A percentile compares a stretch with the other conserved stretches of the same genome.
Evolutionary conservation across 495 filamentous ascomycete species (phyloP).

Genomic region (Hypoxylon lienhwacheense): DNA sequence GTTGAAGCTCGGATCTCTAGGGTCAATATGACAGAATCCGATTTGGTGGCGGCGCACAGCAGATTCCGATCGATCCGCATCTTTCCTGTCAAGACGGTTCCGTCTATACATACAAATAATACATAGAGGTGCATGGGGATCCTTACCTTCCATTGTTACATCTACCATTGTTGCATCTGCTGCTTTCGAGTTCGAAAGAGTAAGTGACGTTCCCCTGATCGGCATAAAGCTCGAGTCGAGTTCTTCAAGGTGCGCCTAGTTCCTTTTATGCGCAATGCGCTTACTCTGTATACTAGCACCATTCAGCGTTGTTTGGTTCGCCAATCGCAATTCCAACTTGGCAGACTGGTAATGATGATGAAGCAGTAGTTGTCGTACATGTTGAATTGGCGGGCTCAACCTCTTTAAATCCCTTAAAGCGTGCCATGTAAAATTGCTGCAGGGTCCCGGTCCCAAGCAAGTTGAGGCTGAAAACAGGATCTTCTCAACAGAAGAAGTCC

Average conservation of each 20-base stretch:
- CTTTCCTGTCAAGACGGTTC: conserved; percentile 21
- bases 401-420: background rate
- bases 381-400: background rate
- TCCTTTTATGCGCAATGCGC: conserved; percentile 15
- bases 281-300: background rate
- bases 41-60: conserved; percentile 19
- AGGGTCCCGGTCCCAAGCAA: conserved; percentile 11
- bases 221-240: conserved; percentile 11
- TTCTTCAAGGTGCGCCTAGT: conserved; percentile 7
- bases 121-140: conserved; percentile 20
- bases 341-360: background rate
- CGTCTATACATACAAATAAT: no score
- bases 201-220: conserved; percentile 26
- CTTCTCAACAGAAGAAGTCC: conserved; percentile 11
- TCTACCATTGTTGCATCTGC: conserved; percentile 9
- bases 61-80: conserved; percentile 39
- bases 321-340: background rate
- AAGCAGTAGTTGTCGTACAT: conserved; percentile 3
- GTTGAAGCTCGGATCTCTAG: conserved; percentile 26
- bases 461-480: conserved; percentile 34
- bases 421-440: conserved; percentile 2
- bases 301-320: background rate
- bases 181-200: conserved; percentile 7
- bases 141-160: conserved; percentile 14
- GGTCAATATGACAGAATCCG: conserved; percentile 28